These are phyloP conservation scores for Calonectria fujianensis DNA, from an alignment of 2,329 filamentous ascomycete genomes.

Conservation along the genomic window DNA sequence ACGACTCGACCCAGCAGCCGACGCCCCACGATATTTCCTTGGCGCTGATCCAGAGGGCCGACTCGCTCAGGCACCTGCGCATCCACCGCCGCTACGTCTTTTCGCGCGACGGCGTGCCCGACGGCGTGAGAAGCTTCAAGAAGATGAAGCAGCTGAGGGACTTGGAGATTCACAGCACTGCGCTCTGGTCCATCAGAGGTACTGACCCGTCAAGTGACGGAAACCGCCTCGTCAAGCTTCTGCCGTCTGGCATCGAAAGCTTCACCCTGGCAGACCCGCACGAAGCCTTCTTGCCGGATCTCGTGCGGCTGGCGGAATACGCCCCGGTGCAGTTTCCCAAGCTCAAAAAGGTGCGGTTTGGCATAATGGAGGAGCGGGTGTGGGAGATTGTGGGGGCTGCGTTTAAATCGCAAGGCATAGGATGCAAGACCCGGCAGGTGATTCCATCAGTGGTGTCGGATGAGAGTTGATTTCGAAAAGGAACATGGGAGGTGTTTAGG, in stretches of 20 bases:
- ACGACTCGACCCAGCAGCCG: conserved; percentile 10
- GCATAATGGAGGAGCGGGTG: neutral
- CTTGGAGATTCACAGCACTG: conserved; percentile 6
- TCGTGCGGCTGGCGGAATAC: conserved; percentile 9
- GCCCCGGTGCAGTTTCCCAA: neutral
- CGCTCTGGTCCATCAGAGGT: neutral
- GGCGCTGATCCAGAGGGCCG: neutral
- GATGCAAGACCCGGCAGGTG: neutral
- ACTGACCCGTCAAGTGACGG: neutral
- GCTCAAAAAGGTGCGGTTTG: neutral
- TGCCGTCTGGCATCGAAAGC: neutral
- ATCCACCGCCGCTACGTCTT: conserved; percentile 17
- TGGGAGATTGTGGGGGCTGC: neutral
- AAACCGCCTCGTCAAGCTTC: neutral
- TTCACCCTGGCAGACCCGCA: neutral
- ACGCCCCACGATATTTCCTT: conserved; percentile 1
- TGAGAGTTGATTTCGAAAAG: neutral
- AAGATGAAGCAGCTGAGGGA: neutral
- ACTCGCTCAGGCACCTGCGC: neutral
- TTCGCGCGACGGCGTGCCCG: neutral
- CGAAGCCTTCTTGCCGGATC: neutral
- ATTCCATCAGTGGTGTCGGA: neutral
- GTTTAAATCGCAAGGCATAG: neutral
- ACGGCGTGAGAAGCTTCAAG: neutral
- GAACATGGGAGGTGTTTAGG: no score